phyloP scores from a whole-genome alignment of 75 land plant species.

The Selaginella moellendorffii region DNA sequence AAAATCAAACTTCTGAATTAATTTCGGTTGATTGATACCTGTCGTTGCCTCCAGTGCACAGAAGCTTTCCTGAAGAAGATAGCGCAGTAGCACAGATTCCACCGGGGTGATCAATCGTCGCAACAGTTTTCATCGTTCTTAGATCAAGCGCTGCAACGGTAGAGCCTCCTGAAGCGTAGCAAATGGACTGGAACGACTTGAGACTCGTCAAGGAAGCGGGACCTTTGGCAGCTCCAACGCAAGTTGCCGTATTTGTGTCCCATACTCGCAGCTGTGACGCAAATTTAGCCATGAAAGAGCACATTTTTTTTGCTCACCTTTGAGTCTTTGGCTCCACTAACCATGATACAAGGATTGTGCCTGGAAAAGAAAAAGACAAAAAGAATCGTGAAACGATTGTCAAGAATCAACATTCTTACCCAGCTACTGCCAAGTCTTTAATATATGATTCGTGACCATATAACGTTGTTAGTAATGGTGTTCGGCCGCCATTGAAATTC shows the following conservation, averaged over 20 bases:
- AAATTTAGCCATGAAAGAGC: not conserved
- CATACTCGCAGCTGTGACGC: not conserved
- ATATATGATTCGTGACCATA: not conserved
- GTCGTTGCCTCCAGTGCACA: conserved; percentile 53
- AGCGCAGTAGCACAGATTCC: conserved; percentile 32
- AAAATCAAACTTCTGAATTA: not conserved
- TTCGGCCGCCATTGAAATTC: not conserved
- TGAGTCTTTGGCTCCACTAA: not conserved
- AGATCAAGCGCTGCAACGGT: conserved; percentile 43
- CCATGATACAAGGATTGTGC: not conserved
- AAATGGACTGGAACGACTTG: conserved; percentile 34
- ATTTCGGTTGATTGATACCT: conserved; percentile 23
- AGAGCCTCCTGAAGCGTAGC: conserved; percentile 40
- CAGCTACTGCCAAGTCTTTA: not conserved
- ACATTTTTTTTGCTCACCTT: not conserved
- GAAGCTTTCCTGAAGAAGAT: conserved; percentile 38
- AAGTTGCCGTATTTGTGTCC: not conserved
- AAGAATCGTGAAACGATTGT: no score
- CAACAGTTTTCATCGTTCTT: conserved; percentile 48
- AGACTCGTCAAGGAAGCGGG: conserved; percentile 6
- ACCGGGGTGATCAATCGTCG: conserved; percentile 18
- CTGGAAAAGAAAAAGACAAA: no score
- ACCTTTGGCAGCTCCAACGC: not conserved
- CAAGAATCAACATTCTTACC: not conserved
- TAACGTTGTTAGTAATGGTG: not conserved